Evolutionary conservation across 441 rosid species (phyloP), one percentile per base, ranked within the genome.

Genomic region (Populus hybrid): DNA sequence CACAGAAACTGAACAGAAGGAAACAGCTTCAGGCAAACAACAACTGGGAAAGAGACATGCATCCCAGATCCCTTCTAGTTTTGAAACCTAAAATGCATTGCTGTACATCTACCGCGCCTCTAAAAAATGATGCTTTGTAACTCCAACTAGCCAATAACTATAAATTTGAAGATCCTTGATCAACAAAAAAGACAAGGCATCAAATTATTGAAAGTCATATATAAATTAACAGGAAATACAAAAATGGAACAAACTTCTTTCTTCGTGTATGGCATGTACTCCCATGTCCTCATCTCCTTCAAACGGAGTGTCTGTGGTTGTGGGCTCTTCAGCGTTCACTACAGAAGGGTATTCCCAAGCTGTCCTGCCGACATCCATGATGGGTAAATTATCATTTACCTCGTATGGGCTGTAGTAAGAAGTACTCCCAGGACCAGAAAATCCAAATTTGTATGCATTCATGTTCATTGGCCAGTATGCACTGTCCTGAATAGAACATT

Each of bases 361-460:
- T 34, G 89, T 85, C 88, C 92, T 85, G 83, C 86, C 82, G 36
- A 78, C 82, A 73, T 88, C 90, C 86, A 84, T 84, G 85, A 90
- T 88, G 8, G 91, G 89, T 69, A 90, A 69, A 80, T 86, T 88
- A 84, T 88, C 90, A 80, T 81, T 88, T 79, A 87, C 86, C 87
- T 87, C 94, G 80, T 87, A 86, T 65, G 84, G 82, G 79, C 88
- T 77, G 71, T 88, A 92, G 78, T 87, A 85, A 74, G 90, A 80
- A 72, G 85, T 84, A 83, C 85, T 87, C 80, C 87, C 93, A n/a
- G 85, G 82, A 77, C 89, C 92, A 78, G 93, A 88, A 84, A 83
- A 84, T 75, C 93, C 98, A 86, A 86, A 91, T 83, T 90, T 91
- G 87, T 91, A 90, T 75, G 96, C 86, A 83, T 90, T 88, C 91